Percentiles rank a stretch among this genome's conserved stretches.
Conservation (phyloP, 441 rosid genomes). For the Corymbia citriodora region DNA sequence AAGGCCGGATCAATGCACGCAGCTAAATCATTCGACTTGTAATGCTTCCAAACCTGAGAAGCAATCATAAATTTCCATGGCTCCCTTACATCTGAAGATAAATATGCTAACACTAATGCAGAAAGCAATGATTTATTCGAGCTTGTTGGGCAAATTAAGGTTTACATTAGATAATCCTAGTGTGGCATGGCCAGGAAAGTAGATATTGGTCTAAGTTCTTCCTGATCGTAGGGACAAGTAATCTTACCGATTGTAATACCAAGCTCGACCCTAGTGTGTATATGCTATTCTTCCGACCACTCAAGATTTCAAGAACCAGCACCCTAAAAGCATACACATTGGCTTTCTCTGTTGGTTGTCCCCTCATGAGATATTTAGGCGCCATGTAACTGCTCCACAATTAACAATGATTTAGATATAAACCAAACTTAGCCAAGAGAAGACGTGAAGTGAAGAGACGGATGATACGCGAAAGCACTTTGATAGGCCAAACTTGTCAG, state of each 20-base stretch:
- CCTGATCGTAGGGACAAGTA: neutral
- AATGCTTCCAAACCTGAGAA: neutral
- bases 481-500: neutral
- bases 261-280: neutral
- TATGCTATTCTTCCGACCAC: neutral
- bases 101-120: accelerated
- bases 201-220: neutral
- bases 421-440: neutral
- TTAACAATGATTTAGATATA: no score
- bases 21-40: neutral
- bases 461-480: neutral
- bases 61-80: neutral
- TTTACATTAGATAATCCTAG: neutral
- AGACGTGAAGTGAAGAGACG: neutral
- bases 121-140: accelerated
- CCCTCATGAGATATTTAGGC: slow-evolving; percentile 62
- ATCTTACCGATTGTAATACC: accelerated
- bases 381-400: slow-evolving; percentile 63
- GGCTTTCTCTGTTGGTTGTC: slow-evolving; percentile 65
- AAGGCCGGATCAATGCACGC: neutral
- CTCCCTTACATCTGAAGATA: neutral
- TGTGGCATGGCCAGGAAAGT: neutral
- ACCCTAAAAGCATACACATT: slow-evolving; percentile 66
- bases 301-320: neutral
- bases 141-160: neutral